Evolutionary conservation across 192 early-diverging fungal genomes (phyloP), one percentile per base, ranked within the genome.

Genomic region (Coemansia sp.): DNA sequence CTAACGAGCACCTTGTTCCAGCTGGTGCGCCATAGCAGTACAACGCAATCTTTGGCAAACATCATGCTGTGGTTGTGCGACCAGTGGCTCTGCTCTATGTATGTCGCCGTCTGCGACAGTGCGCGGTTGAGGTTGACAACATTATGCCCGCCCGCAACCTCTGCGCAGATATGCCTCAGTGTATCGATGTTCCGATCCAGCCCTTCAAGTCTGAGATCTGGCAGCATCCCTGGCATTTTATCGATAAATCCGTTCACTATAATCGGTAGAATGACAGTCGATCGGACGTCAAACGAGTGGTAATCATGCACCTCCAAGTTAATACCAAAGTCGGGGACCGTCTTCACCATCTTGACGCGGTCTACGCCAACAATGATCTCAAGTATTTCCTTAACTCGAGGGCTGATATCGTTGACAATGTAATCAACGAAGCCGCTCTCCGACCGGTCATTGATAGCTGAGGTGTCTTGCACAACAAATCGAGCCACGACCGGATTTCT

Each of bases 1-100:
- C 55, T 57, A 1, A 57, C 36, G 2, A 34, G 14, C 9, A 57
- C 55, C 2, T n/a, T 37, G 55, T 57, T 57, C 4, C 55, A 34
- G 55, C 20, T 57, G 11, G 55, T 57, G 10, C 55, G 55, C 3
- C 36, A 34, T 0, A 57, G 26, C 10, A 57, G 55, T 1, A 57
- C 55, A 0, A 57, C 55, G 7, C 55, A 4, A 15, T 57, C 55
- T 17, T 34, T 28, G 3, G 31, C 36, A 11, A 57, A 14, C 11
- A 57, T 31, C 5, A 57, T 17, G 4, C 55, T 34, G 1, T 17
- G 55, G 55, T 57, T 57, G 8, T 57, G 23, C 14, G 55, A 57
- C 0, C 4, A 57, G 4, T 15, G 20, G 2, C 7, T 7, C 2
- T 21, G 15, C 15, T 49, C 48, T 4, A 49, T 49, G 5, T 49